Percentiles rank a stretch among this genome's conserved stretches.
Conservation (phyloP, 1,139 yeast genomes). For the Arxiozyma heterogenica region DNA sequence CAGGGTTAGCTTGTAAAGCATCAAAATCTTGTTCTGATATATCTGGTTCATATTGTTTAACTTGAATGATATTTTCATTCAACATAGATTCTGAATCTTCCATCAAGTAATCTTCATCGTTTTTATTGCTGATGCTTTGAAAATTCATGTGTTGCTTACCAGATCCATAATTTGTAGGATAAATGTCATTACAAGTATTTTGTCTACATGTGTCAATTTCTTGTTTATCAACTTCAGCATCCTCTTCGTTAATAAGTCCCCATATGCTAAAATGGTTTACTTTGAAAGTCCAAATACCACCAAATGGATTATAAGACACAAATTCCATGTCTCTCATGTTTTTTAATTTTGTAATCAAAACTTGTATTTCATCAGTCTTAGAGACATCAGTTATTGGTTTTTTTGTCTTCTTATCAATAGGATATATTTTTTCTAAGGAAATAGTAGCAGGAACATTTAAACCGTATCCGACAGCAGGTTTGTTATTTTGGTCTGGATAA, state of each 20-base stretch:
- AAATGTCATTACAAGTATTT: slow-evolving; percentile 2
- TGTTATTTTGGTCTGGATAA: slow-evolving; percentile 46
- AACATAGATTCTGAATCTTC: background rate
- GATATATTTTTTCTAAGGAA: slow-evolving; percentile 58
- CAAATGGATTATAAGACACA: slow-evolving; percentile 66
- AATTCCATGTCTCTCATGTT: slow-evolving; percentile 63
- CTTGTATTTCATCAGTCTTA: slow-evolving; percentile 35
- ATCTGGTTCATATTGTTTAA: slow-evolving; percentile 62
- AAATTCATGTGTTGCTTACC: background rate
- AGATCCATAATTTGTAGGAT: background rate
- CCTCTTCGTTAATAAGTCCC: slow-evolving; percentile 74
- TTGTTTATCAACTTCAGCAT: slow-evolving; percentile 43
- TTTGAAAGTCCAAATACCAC: slow-evolving; percentile 70
- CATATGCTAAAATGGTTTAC: slow-evolving; percentile 91
- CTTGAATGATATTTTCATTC: slow-evolving; percentile 37
- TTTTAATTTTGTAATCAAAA: slow-evolving; percentile 43
- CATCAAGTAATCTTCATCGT: background rate
- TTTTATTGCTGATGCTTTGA: background rate
- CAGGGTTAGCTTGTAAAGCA: slow-evolving; percentile 33
- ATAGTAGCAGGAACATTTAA: slow-evolving; percentile 80
- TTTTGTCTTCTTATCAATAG: slow-evolving; percentile 35
- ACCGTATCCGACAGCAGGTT: slow-evolving; percentile 64
- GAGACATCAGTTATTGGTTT: slow-evolving; percentile 35
- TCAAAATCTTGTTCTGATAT: slow-evolving; percentile 38
- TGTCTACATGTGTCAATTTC: slow-evolving; percentile 18